These are phyloP conservation scores for Sporisorium graminicola DNA, from an alignment of 1,284 basidiomycete genomes.

Conservation along the genomic window DNA sequence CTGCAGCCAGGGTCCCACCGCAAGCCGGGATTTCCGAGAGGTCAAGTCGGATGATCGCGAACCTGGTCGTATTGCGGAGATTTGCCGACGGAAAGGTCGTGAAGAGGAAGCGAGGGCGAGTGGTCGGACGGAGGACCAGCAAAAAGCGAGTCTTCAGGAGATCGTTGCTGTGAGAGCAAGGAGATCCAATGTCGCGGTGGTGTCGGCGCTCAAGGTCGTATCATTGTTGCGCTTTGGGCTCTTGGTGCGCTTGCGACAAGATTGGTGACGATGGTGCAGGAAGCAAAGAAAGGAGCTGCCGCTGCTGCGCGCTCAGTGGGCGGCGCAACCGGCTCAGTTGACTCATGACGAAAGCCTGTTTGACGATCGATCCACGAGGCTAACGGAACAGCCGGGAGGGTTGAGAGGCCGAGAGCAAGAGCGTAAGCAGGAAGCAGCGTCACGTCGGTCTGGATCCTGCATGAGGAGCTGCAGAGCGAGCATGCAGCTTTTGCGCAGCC, in stretches of 20 bases:
- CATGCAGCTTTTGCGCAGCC: neutral
- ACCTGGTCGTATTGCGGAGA: no score
- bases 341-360: neutral
- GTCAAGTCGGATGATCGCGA: no score
- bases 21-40: neutral
- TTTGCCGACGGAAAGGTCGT: neutral
- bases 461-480: neutral
- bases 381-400: neutral
- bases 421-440: neutral
- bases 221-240: neutral
- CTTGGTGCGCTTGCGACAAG: neutral
- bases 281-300: neutral
- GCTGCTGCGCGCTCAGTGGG: no score
- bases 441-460: neutral
- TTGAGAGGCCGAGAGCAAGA: neutral
- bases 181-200: neutral
- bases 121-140: no score
- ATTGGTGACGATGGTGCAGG: neutral
- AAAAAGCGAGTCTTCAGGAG: neutral
- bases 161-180: neutral
- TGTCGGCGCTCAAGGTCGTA: neutral
- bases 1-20: neutral
- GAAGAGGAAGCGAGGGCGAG: neutral
- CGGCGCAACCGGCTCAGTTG: neutral
- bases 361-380: neutral